These are phyloP conservation scores for Thozetella sp. DNA, from an alignment of 495 filamentous ascomycete species.

Conservation along the genomic window DNA sequence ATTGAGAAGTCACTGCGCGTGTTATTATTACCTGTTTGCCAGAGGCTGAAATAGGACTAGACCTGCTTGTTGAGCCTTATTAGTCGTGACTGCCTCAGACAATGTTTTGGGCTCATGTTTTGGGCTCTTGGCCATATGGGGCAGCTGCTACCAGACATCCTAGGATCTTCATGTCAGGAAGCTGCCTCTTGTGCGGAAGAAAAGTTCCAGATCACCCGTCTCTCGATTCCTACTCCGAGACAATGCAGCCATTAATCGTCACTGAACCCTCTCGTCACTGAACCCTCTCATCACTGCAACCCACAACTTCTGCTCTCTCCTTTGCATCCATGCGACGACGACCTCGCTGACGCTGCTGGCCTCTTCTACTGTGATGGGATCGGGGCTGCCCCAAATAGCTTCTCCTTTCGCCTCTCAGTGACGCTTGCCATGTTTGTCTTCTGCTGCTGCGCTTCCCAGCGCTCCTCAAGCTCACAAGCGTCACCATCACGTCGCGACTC, in stretches of 20 bases:
- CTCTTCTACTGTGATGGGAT: conserved; percentile 3
- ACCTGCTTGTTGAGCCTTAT: no score
- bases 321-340: conserved; percentile 13
- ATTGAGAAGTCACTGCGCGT: no score
- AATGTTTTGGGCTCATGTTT: neutral
- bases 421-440: conserved; percentile 34
- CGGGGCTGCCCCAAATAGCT: neutral
- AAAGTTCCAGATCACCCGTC: no score
- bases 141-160: no score
- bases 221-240: no score
- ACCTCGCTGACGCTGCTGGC: conserved; percentile 3
- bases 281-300: conserved; percentile 2
- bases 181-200: no score
- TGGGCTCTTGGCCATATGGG: no score
- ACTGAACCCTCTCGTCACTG: neutral
- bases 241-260: neutral
- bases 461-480: conserved; percentile 25
- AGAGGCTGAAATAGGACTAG: no score
- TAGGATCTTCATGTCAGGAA: no score
- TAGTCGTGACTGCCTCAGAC: neutral
- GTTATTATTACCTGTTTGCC: no score
- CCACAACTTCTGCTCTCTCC: conserved; percentile 7
- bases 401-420: neutral
- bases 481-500: conserved; percentile 8
- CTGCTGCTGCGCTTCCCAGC: conserved; percentile 35